Base-by-base conservation (phyloP, 805 yeast species). In the Suhomyces canberraensis region DNA sequence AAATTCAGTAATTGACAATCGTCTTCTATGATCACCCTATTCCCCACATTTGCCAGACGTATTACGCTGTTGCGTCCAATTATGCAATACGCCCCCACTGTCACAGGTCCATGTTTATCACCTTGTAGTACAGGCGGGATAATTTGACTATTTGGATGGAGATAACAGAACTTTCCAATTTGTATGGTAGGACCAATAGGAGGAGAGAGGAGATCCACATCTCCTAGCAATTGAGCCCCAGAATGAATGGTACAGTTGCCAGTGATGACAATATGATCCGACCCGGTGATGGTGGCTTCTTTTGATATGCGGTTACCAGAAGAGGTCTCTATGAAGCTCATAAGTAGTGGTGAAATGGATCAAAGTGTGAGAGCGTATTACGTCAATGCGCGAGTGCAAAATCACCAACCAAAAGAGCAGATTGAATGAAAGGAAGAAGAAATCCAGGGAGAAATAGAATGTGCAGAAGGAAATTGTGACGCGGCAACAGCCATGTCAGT, bases 221-320 rank as follows among this genome's bases (percentile, higher is more conserved):
- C 60, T 21, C 72, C 73, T 4, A 49, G 37, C 17, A 73, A 45
- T 2, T 45, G 44, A n/a, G 61, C 70, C 8, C 61, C 47, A 1
- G 56, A 56, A 17, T 58, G 51, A 4, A 78, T 61, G 4, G 77
- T 69, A 18, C 75, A 56, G 45, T 71, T 60, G 0, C 79, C 81
- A 11, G 63, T 60, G 15, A 78, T 65, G 20, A 64, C 51, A 11
- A 78, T 74, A 16, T 57, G 54, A 7, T 64, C 55, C 0, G 77
- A 54, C 2, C 75, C 76, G 2, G 50, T 50, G 29, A 78, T 65
- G n/a, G 38, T 29, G 2, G 81, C 74, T 2, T 49, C 40, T 35
- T 58, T 60, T 30, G 77, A 69, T 21, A 78, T 71, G 25, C 77
- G 56, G 47, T 73, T 76, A 1, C 79, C 79, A 3, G 73, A 62